Percentiles rank a stretch among this genome's conserved stretches.
Conservation (phyloP, 768 basidiomycete genomes). For the Trametes cubensis region DNA sequence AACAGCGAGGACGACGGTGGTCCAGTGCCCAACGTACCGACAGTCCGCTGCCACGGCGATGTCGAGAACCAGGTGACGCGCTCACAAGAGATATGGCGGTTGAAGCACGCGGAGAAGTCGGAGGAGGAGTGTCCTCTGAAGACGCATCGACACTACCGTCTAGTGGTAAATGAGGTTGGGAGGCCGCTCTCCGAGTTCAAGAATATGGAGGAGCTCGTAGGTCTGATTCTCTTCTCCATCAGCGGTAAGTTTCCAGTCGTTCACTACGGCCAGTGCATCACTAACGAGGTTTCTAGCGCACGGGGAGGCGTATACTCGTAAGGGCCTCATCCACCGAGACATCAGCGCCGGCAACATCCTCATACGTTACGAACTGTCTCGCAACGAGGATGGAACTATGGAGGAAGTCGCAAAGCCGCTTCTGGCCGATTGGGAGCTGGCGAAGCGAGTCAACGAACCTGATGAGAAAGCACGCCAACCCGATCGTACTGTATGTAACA, state of each 20-base stretch:
- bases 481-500: neutral
- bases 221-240: neutral
- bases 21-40: neutral
- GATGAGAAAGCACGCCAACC: neutral
- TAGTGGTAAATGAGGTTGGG: constrained; percentile 19
- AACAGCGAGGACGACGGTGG: neutral
- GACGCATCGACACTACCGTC: constrained; percentile 18
- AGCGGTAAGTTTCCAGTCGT: neutral
- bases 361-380: neutral
- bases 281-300: neutral
- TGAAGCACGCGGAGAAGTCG: neutral
- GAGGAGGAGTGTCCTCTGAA: constrained; percentile 1
- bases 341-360: constrained; percentile 19
- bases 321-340: constrained; percentile 11
- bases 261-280: neutral
- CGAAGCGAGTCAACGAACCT: neutral
- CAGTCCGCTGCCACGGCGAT: constrained; percentile 2
- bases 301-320: neutral
- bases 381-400: neutral
- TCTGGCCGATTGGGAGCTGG: constrained; percentile 17
- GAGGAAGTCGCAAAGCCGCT: neutral
- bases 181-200: constrained; percentile 4
- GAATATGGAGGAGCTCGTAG: neutral
- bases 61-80: neutral
- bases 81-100: neutral